Percentiles rank a stretch among this genome's conserved stretches.
These are phyloP conservation scores for Tuber calosporum DNA, from an alignment of 495 filamentous ascomycete genomes.

Conservation along the genomic window DNA sequence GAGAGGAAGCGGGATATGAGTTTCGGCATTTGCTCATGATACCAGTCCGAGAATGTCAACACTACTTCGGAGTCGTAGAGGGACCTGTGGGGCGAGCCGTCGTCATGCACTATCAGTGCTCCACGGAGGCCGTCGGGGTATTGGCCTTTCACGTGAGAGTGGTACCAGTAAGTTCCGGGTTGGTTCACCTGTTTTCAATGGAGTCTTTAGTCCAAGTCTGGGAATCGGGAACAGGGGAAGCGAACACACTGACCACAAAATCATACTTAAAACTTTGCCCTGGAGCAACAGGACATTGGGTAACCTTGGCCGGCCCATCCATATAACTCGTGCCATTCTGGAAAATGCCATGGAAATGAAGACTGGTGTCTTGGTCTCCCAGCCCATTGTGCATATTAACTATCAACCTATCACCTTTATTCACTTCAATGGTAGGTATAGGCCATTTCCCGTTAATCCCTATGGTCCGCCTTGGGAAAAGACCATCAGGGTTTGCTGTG, in stretches of 20 bases:
- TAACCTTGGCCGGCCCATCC: conserved; percentile 65
- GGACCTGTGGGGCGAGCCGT: conserved; percentile 52
- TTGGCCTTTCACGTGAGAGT: conserved; percentile 61
- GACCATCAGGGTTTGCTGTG: conserved; percentile 69
- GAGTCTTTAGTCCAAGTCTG: conserved; percentile 25
- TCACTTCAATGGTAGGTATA: conserved; percentile 59
- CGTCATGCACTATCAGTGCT: conserved; percentile 64
- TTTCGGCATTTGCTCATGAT: conserved; percentile 55
- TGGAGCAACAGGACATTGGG: conserved; percentile 62
- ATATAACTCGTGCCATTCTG: conserved; percentile 62
- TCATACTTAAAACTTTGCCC: conserved; percentile 64
- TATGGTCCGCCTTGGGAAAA: conserved; percentile 59
- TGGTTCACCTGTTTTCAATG: conserved; percentile 51
- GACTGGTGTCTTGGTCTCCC: conserved; percentile 59
- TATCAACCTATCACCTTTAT: conserved; percentile 63
- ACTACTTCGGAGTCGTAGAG: conserved; percentile 62
- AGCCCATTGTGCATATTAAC: conserved; percentile 67
- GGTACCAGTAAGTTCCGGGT: conserved; percentile 77
- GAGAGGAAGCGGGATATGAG: conserved; percentile 54
- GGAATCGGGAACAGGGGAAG: background rate
- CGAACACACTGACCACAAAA: conserved; percentile 55
- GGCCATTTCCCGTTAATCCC: conserved; percentile 81
- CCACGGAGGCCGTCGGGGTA: conserved; percentile 72
- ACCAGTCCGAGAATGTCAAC: conserved; percentile 64
- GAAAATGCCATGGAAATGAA: conserved; percentile 78